Evolutionary conservation across 306 rosid genomes (phyloP), one percentile per base, ranked within the genome.

Genomic region (Rosa persica): DNA sequence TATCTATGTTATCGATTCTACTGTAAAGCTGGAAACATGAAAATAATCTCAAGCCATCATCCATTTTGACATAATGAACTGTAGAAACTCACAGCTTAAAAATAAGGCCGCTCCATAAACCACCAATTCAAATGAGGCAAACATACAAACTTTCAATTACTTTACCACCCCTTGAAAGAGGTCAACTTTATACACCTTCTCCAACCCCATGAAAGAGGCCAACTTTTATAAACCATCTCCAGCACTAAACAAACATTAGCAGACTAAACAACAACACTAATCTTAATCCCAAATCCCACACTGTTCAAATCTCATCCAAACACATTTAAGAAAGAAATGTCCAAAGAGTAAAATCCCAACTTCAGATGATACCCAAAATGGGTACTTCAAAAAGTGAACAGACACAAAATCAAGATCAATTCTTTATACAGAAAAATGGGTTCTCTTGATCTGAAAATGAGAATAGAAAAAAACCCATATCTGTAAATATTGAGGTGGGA

Each of bases 371-470:
- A 7, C 25, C 16, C 75, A 55, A 70, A 36, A 15, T 47, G 20
- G 60, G 74, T 70, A 44, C 74, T 25, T 48, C 12, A 12, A 52
- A 30, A 36, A 52, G 10, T 20, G n/a, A 52, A 72, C 64, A 72
- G 17, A 42, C 7, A 72, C 27, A 20, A 20, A 3, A 51, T 40
- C 47, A 38, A 36, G n/a, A 51, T 52, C 65, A 52, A 15, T 20
- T 51, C 46, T 72, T 72, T 30, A 72, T 1, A 48, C 22, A 46
- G 1, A 23, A 46, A 70, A 68, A 68, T 22, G 52, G 49, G 9
- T 43, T 68, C 15, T 42, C 0, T 15, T 27, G 42, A 43, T 70
- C 43, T 23, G n/a, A 10, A 20, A 9, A 15, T 55, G 30, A 55
- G 12, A 55, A n/a, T 22, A 55, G 30, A 1, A 69, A 22, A 46